Base-by-base conservation (phyloP, 176 grass and related monocot species). In the Triticum timopheevii region DNA sequence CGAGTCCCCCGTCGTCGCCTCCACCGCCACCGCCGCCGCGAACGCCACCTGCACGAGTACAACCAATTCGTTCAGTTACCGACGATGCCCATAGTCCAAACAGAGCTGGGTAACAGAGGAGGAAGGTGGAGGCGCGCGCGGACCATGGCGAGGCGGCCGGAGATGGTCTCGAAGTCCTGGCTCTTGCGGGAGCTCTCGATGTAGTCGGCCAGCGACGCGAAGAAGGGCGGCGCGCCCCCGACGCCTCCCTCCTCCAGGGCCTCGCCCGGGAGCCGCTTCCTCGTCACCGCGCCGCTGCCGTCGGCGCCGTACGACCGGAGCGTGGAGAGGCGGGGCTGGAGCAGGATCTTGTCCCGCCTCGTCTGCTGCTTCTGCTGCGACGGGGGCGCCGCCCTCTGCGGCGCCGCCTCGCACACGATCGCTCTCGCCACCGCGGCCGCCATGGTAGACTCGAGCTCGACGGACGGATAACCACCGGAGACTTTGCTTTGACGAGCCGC, bases 81-180 rank as follows among this genome's bases (percentile, higher is more conserved):
- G 28, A 28, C 28, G 28, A 28, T 28, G 28, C 28, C 28, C 28
- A 28, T 28, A 28, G 13, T 20, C 13, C 28, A 3, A 25, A 0
- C 28, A 2, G 19, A 22, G 15, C 42, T 0, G 7, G 1, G 13
- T 19, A 4, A 5, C 3, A 38, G 16, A 28, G 45, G 10, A 17
- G 27, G 20, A 25, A 35, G 17, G 17, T 11, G 16, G 4, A 58
- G 45, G 69, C 35, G 22, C 4, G 69, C 19, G 69, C 77, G 7
- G n/a, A 98, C 97, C 97, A 98, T 98, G 40, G 97, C 97, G 87
- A 98, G 85, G 87, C 97, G 97, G 42, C 97, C 97, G 54, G 92
- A 92, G 84, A 96, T 88, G 88, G 84, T 96, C 88, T 98, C 97
- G 87, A 96, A 94, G 69, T 98, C 92, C 28, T 96, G 92, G 88